Percentiles rank a stretch among this genome's conserved stretches.
These are phyloP conservation scores for Ceratocystis harringtonii DNA, from an alignment of 2,329 filamentous ascomycete species.

Conservation along the genomic window DNA sequence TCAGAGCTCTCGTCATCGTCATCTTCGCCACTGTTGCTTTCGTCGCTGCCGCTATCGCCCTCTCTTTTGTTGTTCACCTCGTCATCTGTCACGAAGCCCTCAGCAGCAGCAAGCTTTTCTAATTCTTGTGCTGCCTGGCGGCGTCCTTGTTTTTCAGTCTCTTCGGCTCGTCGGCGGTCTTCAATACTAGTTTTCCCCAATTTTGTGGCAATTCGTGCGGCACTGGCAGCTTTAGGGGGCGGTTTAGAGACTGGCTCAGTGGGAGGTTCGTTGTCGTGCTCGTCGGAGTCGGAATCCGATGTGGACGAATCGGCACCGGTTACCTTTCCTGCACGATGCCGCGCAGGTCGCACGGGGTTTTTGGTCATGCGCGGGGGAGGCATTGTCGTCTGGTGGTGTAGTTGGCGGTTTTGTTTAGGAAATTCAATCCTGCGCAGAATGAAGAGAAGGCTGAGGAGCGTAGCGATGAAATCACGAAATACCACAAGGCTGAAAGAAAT, in stretches of 20 bases:
- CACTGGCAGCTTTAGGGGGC: conserved; percentile 42
- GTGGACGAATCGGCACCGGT: conserved; percentile 41
- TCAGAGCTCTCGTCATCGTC: conserved; percentile 26
- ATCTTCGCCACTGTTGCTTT: conserved; percentile 29
- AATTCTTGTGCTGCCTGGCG: conserved; percentile 19
- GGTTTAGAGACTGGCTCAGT: conserved; percentile 26
- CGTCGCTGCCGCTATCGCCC: conserved; percentile 25
- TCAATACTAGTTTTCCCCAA: conserved; percentile 39
- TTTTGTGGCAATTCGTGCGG: conserved; percentile 41
- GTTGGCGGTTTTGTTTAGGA: neutral
- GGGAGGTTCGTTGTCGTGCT: conserved; percentile 23
- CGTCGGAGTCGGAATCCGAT: conserved; percentile 34
- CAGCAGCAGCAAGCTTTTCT: conserved; percentile 39
- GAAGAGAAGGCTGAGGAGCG: neutral
- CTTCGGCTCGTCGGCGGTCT: conserved; percentile 31
- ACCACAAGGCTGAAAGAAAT: conserved; percentile 10
- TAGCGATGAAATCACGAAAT: neutral
- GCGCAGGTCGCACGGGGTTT: conserved; percentile 64
- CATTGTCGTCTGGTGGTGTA: conserved; percentile 26
- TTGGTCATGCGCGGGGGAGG: conserved; percentile 84
- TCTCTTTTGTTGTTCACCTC: conserved; percentile 25
- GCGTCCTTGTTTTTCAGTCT: conserved; percentile 33
- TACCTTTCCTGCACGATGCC: conserved; percentile 76
- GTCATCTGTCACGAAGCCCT: conserved; percentile 47
- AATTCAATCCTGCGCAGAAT: neutral